These are phyloP conservation scores for Metschnikowia gruessii DNA, from an alignment of 805 yeast species.

Conservation along the genomic window DNA sequence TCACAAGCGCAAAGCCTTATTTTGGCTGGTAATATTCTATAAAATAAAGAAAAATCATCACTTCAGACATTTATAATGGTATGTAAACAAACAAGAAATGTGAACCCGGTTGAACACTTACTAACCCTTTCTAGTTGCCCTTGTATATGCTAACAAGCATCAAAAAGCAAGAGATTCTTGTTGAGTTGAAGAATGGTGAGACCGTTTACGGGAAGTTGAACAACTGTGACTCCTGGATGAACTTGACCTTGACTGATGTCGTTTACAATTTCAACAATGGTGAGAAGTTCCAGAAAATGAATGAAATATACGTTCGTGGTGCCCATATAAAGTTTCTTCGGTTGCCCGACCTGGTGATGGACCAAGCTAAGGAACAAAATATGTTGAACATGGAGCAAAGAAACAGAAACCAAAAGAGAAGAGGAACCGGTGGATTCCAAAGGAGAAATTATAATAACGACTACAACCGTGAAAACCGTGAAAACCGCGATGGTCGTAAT, in stretches of 20 bases:
- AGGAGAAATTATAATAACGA: constrained; percentile 23
- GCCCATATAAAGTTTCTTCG: constrained; percentile 76
- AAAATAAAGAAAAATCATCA: not conserved
- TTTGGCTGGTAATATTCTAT: not conserved
- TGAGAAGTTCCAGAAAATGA: constrained; percentile 56
- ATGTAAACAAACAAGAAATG: constrained; percentile 7
- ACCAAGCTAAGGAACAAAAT: constrained; percentile 67
- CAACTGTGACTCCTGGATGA: constrained; percentile 96
- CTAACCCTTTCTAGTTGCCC: constrained; percentile 61
- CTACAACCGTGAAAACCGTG: constrained; percentile 18
- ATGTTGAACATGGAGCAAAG: constrained; percentile 49
- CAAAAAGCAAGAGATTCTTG: constrained; percentile 80
- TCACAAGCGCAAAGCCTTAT: not conserved
- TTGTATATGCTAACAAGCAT: constrained; percentile 86
- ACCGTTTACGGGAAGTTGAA: constrained; percentile 78
- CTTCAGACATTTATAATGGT: constrained; percentile 13
- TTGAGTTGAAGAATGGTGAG: constrained; percentile 91
- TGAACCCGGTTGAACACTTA: not conserved
- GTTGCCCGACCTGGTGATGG: constrained; percentile 73
- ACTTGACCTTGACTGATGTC: constrained; percentile 76
- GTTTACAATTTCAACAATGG: constrained; percentile 63
- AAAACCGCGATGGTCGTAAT: constrained; percentile 9
- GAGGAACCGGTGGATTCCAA: constrained; percentile 36
- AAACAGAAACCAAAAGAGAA: constrained; percentile 44
- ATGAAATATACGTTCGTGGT: constrained; percentile 82